Percentiles rank a stretch among this genome's conserved stretches.
These are phyloP conservation scores for Mortierella hygrophila DNA, from an alignment of 192 early-diverging fungal genomes.

Conservation along the genomic window DNA sequence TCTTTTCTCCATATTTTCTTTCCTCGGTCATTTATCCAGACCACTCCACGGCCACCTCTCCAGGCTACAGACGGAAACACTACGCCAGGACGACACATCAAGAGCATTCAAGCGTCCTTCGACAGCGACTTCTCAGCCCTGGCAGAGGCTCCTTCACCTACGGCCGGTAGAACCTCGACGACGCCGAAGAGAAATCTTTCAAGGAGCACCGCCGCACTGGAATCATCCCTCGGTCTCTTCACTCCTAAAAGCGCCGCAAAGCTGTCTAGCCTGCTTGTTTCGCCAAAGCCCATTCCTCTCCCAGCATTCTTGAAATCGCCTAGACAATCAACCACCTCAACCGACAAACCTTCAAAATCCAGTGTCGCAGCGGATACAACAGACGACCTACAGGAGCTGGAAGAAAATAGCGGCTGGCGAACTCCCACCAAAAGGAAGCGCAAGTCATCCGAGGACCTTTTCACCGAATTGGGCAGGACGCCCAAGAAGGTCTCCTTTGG, in stretches of 20 bases:
- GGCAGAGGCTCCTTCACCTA: constrained; percentile 22
- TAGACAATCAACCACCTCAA: not conserved
- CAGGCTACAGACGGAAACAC: constrained; percentile 6
- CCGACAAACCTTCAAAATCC: constrained; percentile 15
- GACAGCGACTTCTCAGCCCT: constrained; percentile 24
- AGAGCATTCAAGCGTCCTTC: constrained; percentile 14
- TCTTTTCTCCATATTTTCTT: too few relatives aligned
- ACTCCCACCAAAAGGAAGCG: constrained; percentile 35
- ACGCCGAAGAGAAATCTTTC: constrained; percentile 24
- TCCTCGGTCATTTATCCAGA: constrained; percentile 5
- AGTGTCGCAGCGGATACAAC: not conserved
- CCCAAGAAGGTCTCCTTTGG: constrained; percentile 65
- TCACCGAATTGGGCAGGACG: constrained; percentile 16
- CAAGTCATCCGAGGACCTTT: constrained; percentile 6
- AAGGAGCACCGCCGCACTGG: constrained; percentile 16
- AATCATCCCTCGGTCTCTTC: constrained; percentile 41
- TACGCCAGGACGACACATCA: constrained; percentile 16
- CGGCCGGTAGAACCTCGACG: not conserved
- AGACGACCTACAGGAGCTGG: not conserved
- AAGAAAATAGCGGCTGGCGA: not conserved
- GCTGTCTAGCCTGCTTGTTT: constrained; percentile 41
- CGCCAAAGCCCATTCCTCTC: constrained; percentile 46
- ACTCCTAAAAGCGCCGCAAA: constrained; percentile 48
- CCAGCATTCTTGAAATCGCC: constrained; percentile 42
- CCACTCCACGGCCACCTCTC: constrained; percentile 11